These are phyloP conservation scores for Schizonepeta tenuifolia DNA, from an alignment of 257 asterid species.

Conservation along the genomic window DNA sequence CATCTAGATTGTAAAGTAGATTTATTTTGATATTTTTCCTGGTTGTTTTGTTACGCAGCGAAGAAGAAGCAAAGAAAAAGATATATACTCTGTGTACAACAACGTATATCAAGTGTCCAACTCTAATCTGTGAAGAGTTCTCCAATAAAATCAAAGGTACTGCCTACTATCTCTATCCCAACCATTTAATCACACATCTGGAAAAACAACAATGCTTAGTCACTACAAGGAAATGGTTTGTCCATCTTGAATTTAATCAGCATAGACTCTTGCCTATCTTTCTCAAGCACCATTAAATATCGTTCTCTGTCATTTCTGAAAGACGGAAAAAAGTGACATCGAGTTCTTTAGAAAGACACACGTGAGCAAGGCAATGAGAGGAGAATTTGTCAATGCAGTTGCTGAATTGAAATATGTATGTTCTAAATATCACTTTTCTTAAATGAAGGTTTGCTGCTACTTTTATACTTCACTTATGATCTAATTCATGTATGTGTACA, in stretches of 20 bases:
- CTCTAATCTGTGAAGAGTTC: too few species aligned
- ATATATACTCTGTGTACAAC: too few species aligned
- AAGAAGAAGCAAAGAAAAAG: too few species aligned
- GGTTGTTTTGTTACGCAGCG: too few species aligned
- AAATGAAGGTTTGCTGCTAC: too few species aligned
- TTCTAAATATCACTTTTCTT: too few species aligned
- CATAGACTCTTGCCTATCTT: constrained; percentile 32
- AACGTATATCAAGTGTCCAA: too few species aligned
- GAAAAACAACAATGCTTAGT: not conserved
- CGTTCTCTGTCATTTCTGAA: constrained; percentile 26
- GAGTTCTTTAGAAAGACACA: not conserved
- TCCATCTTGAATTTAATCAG: constrained; percentile 34
- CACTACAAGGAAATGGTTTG: too few species aligned
- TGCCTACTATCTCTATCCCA: too few species aligned
- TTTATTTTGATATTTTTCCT: too few species aligned
- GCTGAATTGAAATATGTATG: not conserved
- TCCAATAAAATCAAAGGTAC: too few species aligned
- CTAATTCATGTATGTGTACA: not conserved
- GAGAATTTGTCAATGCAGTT: not conserved
- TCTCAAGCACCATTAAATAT: constrained; percentile 25
- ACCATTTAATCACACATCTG: not conserved
- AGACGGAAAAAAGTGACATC: not conserved
- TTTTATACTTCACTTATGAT: not conserved
- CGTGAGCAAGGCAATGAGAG: not conserved
- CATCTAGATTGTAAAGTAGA: too few species aligned